Base-by-base conservation (phyloP, 805 yeast species). In the Starmerella floricola region DNA sequence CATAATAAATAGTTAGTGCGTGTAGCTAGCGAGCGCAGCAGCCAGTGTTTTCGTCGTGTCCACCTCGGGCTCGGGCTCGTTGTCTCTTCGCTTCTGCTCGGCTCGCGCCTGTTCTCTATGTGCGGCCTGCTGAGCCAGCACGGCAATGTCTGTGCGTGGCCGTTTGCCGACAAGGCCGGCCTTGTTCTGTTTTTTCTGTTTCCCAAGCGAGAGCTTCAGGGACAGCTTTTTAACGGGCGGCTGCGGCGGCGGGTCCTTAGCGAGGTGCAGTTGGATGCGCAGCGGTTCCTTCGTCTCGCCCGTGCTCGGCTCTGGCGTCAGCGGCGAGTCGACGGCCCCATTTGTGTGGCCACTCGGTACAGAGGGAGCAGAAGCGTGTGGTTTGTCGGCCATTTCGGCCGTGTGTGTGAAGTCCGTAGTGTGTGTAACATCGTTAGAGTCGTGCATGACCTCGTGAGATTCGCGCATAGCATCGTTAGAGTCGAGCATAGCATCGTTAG, bases 131-230 rank as follows among this genome's bases (percentile, higher is more conserved):
- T 32, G 35, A 10, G 56, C 55, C 19, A 53, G 46, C 31, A 31
- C 44, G 10, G 29, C 52, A 18, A 53, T 38, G 35, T 53, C 56
- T 15, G 42, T 39, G 11, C 45, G 33, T 20, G 58, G 58, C 16
- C 58, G 50, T 35, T 48, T 50, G 30, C 53, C 53, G 4, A 42
- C 36, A 13, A 45, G 16, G 15, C 31, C 27, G 16, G 35, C 40
- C 34, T 41, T 39, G 30, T 38, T 28, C 32, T 33, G 31, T 16
- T 39, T 41, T 26, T 48, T 43, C 17, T 42, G 38, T 19, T 50
- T 46, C 19, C 41, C 44, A 18, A 48, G 37, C 20, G 51, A 41
- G 26, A 53, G 49, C 29, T 48, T 49, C 35, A 52, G 52, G 20
- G 50, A 41, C 24, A 46, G 40, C 15, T 37, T 30, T 12, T 32